These are phyloP conservation scores for Peronospora tabacina DNA, from an alignment of 352 stramenopile species.

Conservation along the genomic window DNA sequence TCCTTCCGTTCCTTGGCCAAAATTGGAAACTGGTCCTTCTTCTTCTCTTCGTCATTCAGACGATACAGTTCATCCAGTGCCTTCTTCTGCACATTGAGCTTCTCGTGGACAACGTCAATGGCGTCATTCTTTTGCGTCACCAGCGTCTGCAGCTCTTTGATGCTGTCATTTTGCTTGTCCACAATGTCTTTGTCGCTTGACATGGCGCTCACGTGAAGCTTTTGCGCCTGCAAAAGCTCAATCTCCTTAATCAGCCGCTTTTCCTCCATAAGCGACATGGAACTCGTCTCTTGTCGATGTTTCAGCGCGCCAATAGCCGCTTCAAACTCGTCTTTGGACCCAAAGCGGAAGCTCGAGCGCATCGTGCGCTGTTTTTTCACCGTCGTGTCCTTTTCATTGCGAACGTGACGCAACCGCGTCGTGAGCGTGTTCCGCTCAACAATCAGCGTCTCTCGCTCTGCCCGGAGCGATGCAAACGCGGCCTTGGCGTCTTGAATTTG, in stretches of 20 bases:
- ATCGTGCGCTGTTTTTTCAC: conserved; percentile 61
- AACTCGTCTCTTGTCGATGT: conserved; percentile 90
- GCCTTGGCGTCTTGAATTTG: conserved; percentile 86
- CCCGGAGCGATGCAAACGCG: conserved; percentile 70
- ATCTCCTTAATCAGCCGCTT: conserved; percentile 98
- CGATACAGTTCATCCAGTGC: conserved; percentile 87
- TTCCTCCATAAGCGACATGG: conserved; percentile 93
- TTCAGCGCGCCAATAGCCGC: conserved; percentile 86
- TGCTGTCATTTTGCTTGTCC: conserved; percentile 71
- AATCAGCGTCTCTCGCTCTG: conserved; percentile 83
- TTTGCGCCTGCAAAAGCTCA: conserved; percentile 85
- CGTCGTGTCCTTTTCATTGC: conserved; percentile 73
- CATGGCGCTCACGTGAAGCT: conserved; percentile 82
- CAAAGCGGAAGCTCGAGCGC: conserved; percentile 80
- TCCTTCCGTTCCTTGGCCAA: conserved; percentile 83
- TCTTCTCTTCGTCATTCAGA: conserved; percentile 86
- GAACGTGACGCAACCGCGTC: conserved; percentile 71
- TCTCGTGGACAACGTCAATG: conserved; percentile 90
- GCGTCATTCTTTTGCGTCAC: conserved; percentile 91
- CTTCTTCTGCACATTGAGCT: conserved; percentile 85
- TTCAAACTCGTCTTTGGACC: conserved; percentile 86
- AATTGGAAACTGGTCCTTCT: conserved; percentile 74
- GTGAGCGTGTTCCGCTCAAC: conserved; percentile 75
- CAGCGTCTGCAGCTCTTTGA: conserved; percentile 63
- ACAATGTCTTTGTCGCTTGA: conserved; percentile 74